A percentile compares a stretch with the other conserved stretches of the same genome.
phyloP scores from a whole-genome alignment of 768 basidiomycete genomes.

The Trametes sanguinea region DNA sequence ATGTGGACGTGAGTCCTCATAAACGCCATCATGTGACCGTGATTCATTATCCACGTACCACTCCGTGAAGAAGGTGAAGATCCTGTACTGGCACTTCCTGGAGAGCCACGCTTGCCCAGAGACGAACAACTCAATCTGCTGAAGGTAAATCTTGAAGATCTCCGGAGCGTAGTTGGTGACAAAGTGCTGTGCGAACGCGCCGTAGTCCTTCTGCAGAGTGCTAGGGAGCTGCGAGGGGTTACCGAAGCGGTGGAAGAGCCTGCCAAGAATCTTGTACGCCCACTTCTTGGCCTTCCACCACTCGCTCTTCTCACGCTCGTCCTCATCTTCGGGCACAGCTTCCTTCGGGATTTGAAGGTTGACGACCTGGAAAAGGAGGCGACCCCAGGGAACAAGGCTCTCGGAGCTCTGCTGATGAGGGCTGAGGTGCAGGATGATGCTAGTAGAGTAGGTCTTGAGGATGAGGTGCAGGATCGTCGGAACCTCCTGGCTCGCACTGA shows the following conservation, averaged over 20 bases:
- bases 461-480: slow-evolving; percentile 85
- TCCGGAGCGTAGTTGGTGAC: slow-evolving; percentile 80
- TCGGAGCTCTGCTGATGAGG: slow-evolving; percentile 72
- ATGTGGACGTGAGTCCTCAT: not conserved
- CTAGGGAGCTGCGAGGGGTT: slow-evolving; percentile 85
- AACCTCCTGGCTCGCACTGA: slow-evolving; percentile 63
- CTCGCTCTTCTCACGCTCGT: slow-evolving; percentile 74
- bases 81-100: slow-evolving; percentile 80
- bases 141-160: slow-evolving; percentile 79
- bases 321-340: slow-evolving; percentile 67
- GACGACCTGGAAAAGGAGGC: slow-evolving; percentile 78
- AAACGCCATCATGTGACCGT: slow-evolving; percentile 4
- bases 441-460: slow-evolving; percentile 83
- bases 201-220: slow-evolving; percentile 69
- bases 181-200: slow-evolving; percentile 75
- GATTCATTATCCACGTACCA: slow-evolving; percentile 51
- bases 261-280: slow-evolving; percentile 81
- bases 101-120: slow-evolving; percentile 76
- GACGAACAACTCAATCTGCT: slow-evolving; percentile 71
- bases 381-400: slow-evolving; percentile 86
- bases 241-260: slow-evolving; percentile 84
- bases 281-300: slow-evolving; percentile 97
- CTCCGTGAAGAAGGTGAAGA: slow-evolving; percentile 84
- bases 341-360: slow-evolving; percentile 67
- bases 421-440: slow-evolving; percentile 73